Percentiles rank a stretch among this genome's conserved stretches.
Conservation (phyloP, 495 filamentous ascomycete species). For the Xylaria nigripes region DNA sequence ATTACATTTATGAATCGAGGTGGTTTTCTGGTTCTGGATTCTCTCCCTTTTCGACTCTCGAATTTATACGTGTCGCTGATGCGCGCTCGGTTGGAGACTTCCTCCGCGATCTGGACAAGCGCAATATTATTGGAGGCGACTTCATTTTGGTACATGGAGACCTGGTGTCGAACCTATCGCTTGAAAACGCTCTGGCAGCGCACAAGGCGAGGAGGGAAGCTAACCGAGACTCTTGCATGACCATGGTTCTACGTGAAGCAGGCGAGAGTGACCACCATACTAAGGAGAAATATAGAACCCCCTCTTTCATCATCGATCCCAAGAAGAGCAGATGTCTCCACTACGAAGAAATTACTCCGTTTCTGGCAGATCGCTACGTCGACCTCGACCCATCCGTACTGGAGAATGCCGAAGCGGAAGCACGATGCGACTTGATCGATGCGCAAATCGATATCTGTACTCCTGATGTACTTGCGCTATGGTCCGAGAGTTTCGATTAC, state of each 20-base stretch:
- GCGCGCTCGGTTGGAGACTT: conserved; percentile 83
- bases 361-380: conserved; percentile 45
- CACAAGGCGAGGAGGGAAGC: conserved; percentile 74
- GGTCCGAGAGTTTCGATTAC: conserved; percentile 98
- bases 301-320: conserved; percentile 81
- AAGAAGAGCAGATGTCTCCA: conserved; percentile 75
- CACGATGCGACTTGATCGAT: conserved; percentile 85
- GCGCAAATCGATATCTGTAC: conserved; percentile 97
- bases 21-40: conserved; percentile 42
- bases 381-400: conserved; percentile 55
- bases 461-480: conserved; percentile 84
- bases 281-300: conserved; percentile 62
- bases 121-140: conserved; percentile 77
- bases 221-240: conserved; percentile 97
- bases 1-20: conserved; percentile 57
- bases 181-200: conserved; percentile 66
- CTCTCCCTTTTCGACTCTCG: conserved; percentile 77
- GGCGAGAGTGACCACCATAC: conserved; percentile 61
- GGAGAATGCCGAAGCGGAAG: conserved; percentile 64
- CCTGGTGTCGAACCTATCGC: conserved; percentile 80
- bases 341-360: conserved; percentile 69
- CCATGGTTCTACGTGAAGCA: conserved; percentile 77
- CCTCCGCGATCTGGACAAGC: conserved; percentile 86
- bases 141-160: conserved; percentile 92
- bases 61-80: conserved; percentile 78